Evolutionary conservation across 2,329 filamentous ascomycete species (phyloP).

Genomic region (Allantophomopsis lycopodina): DNA sequence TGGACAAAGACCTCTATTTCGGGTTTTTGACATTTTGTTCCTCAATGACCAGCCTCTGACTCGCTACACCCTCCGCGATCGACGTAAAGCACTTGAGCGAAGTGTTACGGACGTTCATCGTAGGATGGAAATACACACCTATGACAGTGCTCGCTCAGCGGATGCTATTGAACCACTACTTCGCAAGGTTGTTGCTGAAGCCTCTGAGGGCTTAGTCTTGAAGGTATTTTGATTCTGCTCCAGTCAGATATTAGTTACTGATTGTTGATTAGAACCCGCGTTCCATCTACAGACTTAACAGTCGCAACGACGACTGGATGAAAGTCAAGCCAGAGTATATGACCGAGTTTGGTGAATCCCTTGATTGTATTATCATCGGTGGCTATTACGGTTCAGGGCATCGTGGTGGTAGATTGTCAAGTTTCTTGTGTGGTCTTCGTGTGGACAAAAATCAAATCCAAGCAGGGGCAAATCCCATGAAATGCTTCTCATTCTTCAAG

Average conservation of each 20-base stretch:
- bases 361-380: conserved; percentile 82
- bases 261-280: conserved; percentile 49
- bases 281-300: conserved; percentile 75
- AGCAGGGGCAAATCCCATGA: conserved; percentile 46
- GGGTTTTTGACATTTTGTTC: conserved; percentile 83
- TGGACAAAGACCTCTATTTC: conserved; percentile 63
- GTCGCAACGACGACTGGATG: conserved; percentile 91
- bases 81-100: conserved; percentile 59
- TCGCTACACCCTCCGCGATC: conserved; percentile 69
- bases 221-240: conserved; percentile 31
- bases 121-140: conserved; percentile 71
- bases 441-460: conserved; percentile 55
- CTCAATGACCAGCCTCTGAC: conserved; percentile 73
- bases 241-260: conserved; percentile 54
- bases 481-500: conserved; percentile 91
- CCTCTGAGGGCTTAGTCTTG: conserved; percentile 80
- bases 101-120: conserved; percentile 58
- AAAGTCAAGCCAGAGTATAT: conserved; percentile 99
- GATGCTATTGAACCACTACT: conserved; percentile 69
- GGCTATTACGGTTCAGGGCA: conserved; percentile 85
- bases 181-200: conserved; percentile 70
- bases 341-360: conserved; percentile 84
- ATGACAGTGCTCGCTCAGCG: conserved; percentile 49
- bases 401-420: conserved; percentile 70
- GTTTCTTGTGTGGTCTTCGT: conserved; percentile 79